These are phyloP conservation scores for Chytriomyces confervae DNA, from an alignment of 192 early-diverging fungal species.

Conservation along the genomic window DNA sequence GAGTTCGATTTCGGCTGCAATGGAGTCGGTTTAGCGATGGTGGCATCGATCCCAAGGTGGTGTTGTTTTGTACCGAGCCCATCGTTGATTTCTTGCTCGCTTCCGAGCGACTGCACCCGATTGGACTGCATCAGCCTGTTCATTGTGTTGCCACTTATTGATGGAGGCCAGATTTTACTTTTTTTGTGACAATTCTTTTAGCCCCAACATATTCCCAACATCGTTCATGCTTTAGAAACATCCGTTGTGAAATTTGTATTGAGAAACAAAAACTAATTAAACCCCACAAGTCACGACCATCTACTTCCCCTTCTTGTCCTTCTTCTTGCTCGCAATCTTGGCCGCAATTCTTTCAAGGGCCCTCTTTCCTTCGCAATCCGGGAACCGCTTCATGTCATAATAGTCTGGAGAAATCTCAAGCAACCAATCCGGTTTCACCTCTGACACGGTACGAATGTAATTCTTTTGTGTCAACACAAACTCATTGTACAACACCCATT, in stretches of 20 bases:
- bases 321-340: constrained; percentile 57
- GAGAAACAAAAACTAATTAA: too few species aligned
- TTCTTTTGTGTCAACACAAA: constrained; percentile 96
- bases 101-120: constrained; percentile 46
- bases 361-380: constrained; percentile 86
- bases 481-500: constrained; percentile 99
- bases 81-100: constrained; percentile 59
- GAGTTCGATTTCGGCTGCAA: constrained; percentile 59
- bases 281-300: too few species aligned
- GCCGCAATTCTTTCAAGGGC: constrained; percentile 74
- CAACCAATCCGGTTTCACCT: constrained; percentile 82
- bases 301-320: constrained; percentile 36
- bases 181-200: too few species aligned
- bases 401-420: constrained; percentile 81
- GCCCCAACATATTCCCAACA: too few species aligned
- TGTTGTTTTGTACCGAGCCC: constrained; percentile 47
- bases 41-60: not conserved
- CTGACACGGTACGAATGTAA: constrained; percentile 93
- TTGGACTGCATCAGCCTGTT: constrained; percentile 40
- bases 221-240: too few species aligned
- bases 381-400: constrained; percentile 90
- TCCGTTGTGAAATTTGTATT: too few species aligned
- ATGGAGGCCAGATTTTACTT: not conserved
- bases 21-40: not conserved
- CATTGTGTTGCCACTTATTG: constrained; percentile 25